Evolutionary conservation across 768 basidiomycete genomes (phyloP).

Genomic region (Auricularia sp.): DNA sequence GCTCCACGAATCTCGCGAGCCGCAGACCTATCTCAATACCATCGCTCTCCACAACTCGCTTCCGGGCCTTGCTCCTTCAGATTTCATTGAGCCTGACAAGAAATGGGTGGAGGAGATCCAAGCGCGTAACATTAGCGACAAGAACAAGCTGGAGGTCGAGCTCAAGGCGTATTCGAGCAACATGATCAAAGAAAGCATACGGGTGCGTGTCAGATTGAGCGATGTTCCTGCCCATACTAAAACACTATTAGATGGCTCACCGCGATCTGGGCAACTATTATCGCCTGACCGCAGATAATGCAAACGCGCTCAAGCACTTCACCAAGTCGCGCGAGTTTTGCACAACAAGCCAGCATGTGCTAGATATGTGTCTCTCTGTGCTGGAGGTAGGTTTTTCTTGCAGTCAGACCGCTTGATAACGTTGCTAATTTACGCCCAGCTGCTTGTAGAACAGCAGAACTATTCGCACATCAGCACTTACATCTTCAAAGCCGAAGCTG

Average conservation of each 20-base stretch:
- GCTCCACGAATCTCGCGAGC: constrained; percentile 61
- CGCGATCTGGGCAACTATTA: constrained; percentile 80
- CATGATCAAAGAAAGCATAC: constrained; percentile 97
- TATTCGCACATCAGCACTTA: constrained; percentile 86
- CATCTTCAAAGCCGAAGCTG: constrained; percentile 91
- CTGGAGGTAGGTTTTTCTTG: constrained; percentile 46
- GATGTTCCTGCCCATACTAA: constrained; percentile 11
- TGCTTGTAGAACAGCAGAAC: constrained; percentile 77
- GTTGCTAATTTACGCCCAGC: constrained; percentile 29
- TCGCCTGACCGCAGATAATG: constrained; percentile 61
- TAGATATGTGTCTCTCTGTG: constrained; percentile 83
- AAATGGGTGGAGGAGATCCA: constrained; percentile 65
- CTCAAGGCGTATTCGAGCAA: constrained; percentile 91
- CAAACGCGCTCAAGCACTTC: constrained; percentile 65
- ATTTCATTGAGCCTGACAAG: constrained; percentile 47
- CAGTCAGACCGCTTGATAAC: background rate
- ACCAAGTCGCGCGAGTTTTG: constrained; percentile 92
- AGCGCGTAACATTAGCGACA: constrained; percentile 61
- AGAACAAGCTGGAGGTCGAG: constrained; percentile 82
- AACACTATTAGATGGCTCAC: constrained; percentile 67
- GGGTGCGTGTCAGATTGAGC: constrained; percentile 40
- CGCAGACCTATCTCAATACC: constrained; percentile 21
- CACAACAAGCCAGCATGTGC: constrained; percentile 81
- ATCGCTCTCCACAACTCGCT: constrained; percentile 15
- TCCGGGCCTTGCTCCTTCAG: constrained; percentile 35